Evolutionary conservation across 2,329 filamentous ascomycete species (phyloP).

Genomic region (Alternaria viburni): DNA sequence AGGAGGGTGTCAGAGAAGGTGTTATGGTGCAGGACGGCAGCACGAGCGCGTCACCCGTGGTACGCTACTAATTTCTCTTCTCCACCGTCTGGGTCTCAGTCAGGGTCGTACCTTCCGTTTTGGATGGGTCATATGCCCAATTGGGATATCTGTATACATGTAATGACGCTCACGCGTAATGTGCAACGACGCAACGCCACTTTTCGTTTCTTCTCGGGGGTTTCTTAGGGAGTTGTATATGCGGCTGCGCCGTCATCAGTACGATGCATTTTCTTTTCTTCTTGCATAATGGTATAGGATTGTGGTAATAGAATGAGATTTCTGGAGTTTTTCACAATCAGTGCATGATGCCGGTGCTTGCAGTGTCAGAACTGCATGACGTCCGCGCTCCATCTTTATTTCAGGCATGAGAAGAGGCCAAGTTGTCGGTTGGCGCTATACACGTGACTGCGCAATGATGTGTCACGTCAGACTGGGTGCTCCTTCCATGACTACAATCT

Average conservation of each 20-base stretch:
- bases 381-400: too few relatives aligned
- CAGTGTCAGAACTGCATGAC: not conserved
- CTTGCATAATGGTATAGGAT: not conserved
- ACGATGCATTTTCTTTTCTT: not conserved
- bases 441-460: not conserved
- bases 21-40: conserved; percentile 43
- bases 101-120: not conserved
- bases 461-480: not conserved
- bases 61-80: conserved; percentile 36
- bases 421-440: not conserved
- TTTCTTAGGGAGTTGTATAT: conserved; percentile 2
- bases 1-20: conserved; percentile 50
- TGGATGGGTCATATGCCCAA: not conserved
- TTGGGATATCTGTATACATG: not conserved
- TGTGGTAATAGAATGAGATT: not conserved
- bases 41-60: conserved; percentile 35
- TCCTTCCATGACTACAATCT: not conserved
- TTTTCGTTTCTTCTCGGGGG: not conserved
- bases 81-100: not conserved
- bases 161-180: conserved; percentile 27
- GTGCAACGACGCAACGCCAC: conserved; percentile 10
- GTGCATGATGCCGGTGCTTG: not conserved
- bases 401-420: not conserved
- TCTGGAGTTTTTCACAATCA: not conserved
- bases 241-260: not conserved